Evolutionary conservation across 768 basidiomycete genomes (phyloP), one percentile per base, ranked within the genome.

Genomic region (Naematelia aurantialba): DNA sequence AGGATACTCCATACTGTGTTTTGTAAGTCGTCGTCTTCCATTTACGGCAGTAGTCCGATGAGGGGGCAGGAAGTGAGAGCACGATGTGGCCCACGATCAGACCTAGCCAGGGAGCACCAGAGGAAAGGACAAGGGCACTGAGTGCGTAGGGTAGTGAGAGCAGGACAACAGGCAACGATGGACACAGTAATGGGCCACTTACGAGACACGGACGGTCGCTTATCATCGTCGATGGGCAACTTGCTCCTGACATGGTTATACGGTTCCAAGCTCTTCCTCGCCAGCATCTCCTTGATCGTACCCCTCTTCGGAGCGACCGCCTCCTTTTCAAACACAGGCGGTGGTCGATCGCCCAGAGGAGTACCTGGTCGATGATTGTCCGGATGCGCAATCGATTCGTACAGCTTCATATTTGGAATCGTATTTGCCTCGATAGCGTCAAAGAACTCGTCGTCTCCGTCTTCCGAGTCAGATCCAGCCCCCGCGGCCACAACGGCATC

Each of bases 371-470:
- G 60, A 14, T 59, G 59, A 12, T 45, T 59, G 65, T 80, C 51
- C 56, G 77, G 82, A 58, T 81, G 81, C 22, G 81, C 78, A n/a
- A 90, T 81, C 12, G 83, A 81, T 25, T 85, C 82, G 50, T 84
- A 82, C 17, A 93, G 81, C 25, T 87, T 78, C 14, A 93, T 80
- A 68, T 87, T 89, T 3, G 89, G 88, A 0, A 93, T 78, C 44
- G 81, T 85, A 48, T 87, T 87, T 14, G 85, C 77, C 72, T 97
- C 93, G 69, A 97, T 92, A 27, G 94, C 93, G 74, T 97, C 94
- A 72, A 94, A 97, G 78, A 97, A 97, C 76, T 98, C 92, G 77
- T 97, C 94, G 30, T 78, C 79, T 10, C 76, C 76, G 10, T 78
- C 77, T 13, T 72, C 66, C 5, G 68, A 63, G 19, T 73, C 73